Conservation (phyloP, 768 basidiomycete genomes). For the Agaricus blazei region DNA sequence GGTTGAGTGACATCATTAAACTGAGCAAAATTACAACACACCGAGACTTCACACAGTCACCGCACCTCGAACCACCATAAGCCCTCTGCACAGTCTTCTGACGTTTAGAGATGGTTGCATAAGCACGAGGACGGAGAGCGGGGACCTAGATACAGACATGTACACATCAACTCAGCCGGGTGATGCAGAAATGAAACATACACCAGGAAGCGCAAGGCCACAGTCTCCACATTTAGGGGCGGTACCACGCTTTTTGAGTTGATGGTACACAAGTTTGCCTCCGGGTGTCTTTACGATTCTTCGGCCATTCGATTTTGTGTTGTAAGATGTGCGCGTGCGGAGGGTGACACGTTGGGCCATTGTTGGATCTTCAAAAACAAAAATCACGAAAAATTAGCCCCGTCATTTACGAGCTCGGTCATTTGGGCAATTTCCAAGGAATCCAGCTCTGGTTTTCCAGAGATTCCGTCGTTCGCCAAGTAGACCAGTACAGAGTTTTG, state of each 20-base stretch:
- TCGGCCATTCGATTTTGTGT: slow-evolving; percentile 94
- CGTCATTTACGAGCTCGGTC: neutral
- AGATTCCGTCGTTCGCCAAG: neutral
- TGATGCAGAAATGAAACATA: slow-evolving; percentile 35
- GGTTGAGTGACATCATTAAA: slow-evolving; percentile 2
- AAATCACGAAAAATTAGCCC: slow-evolving; percentile 6
- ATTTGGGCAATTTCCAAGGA: neutral
- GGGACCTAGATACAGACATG: slow-evolving; percentile 54
- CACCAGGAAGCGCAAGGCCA: slow-evolving; percentile 88
- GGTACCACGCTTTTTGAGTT: slow-evolving; percentile 90
- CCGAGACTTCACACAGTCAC: slow-evolving; percentile 93
- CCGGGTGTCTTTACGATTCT: slow-evolving; percentile 97
- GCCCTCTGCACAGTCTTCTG: slow-evolving; percentile 95
- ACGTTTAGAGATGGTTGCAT: slow-evolving; percentile 94
- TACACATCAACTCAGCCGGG: neutral
- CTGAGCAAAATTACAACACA: slow-evolving; percentile 30
- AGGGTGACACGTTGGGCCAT: slow-evolving; percentile 99
- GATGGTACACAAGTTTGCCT: slow-evolving; percentile 97
- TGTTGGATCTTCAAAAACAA: slow-evolving; percentile 19
- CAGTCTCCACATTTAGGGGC: slow-evolving; percentile 99
- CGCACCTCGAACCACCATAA: slow-evolving; percentile 97
- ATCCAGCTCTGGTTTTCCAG: neutral
- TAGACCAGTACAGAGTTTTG: slow-evolving; percentile 9
- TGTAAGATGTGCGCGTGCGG: slow-evolving; percentile 97
- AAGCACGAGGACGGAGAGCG: slow-evolving; percentile 93